Base-by-base conservation (phyloP, 1,284 basidiomycete genomes). In the Schizophyllum amplum region DNA sequence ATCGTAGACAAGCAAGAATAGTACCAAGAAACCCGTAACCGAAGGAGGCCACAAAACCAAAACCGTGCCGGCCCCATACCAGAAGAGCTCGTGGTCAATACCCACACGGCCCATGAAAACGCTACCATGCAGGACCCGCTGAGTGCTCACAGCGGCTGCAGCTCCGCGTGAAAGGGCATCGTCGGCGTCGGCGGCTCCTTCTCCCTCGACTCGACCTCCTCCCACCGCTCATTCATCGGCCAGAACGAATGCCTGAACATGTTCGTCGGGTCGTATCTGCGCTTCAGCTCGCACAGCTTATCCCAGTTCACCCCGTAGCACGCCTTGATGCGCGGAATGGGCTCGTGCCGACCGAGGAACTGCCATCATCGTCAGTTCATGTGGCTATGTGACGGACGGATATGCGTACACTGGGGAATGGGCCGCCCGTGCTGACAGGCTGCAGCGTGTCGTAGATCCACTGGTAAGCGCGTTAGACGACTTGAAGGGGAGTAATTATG, bases 261-360 rank as follows among this genome's bases (percentile, higher is more conserved):
- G 58, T 86, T 83, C 42, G 71, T 68, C 0, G 90, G 90, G 66
- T 94, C 92, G 63, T 92, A 89, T 56, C 74, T 71, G 57, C 74
- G 71, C 72, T 94, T 94, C 65, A 94, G 72, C 60, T 79, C 77
- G 27, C 76, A 71, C 3, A 94, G 74, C 22, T 86, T 80, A 1
- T 73, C 67, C 84, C 89, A 94, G 67, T 87, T 90, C 55, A 78
- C 75, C 9, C 86, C 85, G 64, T 83, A 93, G 64, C 81, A 90
- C 0, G 80, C 80, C 60, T 81, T 83, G 48, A 81, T 79, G 20
- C 85, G 82, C 22, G 77, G 71, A 1, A 82, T 75, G 0, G 77
- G 74, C 67, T 91, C 89, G 56, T 81, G 78, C 20, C 87, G 78
- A 20, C 86, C 87, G 51, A 92, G 75, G 78, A 94, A 93, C 91